Evolutionary conservation across 2,329 filamentous ascomycete genomes (phyloP), one percentile per base, ranked within the genome.

Genomic region (Lachnellula cervina): DNA sequence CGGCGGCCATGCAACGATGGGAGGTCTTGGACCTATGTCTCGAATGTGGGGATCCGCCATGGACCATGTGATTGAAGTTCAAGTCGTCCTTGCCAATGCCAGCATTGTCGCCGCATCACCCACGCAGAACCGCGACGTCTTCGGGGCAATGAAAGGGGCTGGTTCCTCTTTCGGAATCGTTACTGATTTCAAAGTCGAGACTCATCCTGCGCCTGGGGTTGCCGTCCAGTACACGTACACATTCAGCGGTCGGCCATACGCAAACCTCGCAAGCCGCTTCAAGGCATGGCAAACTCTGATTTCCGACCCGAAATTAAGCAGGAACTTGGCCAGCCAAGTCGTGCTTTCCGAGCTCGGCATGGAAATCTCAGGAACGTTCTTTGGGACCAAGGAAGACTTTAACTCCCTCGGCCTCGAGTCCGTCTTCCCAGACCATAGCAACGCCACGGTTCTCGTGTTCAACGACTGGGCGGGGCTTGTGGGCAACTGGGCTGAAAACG

Each of bases 381-480:
- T 83, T 63, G 84, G 84, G 9, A 79, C 79, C 0, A 69, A 77
- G 45, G 74, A 71, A 0, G 82, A 87, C 64, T 87, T 77, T 62
- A 64, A 77, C 3, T 74, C 74, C 2, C 73, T 76, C 0, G 79
- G 78, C 0, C 81, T 84, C 23, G 70, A 73, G 2, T 64, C 69
- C 19, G 73, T 69, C 53, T 75, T 84, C 2, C 80, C 80, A 1
- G 62, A 65, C 8, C 72, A 67, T 11, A 49, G 54, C 5, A 67
- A 73, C 5, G 67, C 66, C 11, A 61, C 73, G 4, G 73, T 77
- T 9, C 63, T 82, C 5, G 74, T 79, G n/a, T 61, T 83, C 21
- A 76, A 78, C 42, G 81, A 87, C 70, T 89, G 84, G 83, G 71
- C 88, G 19, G 82, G 76, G 6, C 74, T 83, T 47, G 72, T 87